A percentile compares a stretch with the other conserved stretches of the same genome.
Conservation (phyloP, 2,329 filamentous ascomycete genomes). For the Cercospora brassicicola region DNA sequence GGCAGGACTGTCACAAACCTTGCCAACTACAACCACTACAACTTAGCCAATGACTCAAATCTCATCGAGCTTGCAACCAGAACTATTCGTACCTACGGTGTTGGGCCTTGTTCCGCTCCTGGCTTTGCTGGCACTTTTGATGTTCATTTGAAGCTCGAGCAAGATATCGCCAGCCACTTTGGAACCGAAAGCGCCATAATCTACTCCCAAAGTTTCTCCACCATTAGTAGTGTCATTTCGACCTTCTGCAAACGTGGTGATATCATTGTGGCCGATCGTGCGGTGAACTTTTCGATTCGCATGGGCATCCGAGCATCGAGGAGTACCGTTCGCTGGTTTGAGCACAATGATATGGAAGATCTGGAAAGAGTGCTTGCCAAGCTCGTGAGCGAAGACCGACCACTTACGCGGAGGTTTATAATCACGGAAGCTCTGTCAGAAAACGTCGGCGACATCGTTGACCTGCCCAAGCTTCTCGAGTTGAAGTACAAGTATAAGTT, state of each 20-base stretch:
- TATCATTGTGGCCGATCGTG: background rate
- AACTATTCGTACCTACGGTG: background rate
- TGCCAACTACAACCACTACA: background rate
- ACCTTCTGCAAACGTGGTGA: background rate
- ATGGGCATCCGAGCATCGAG: background rate
- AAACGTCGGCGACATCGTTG: background rate
- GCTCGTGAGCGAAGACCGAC: background rate
- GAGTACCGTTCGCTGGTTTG: background rate
- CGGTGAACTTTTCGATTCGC: background rate
- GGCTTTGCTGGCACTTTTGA: background rate
- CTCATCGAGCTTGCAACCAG: background rate
- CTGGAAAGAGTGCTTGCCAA: background rate
- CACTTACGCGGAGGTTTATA: background rate
- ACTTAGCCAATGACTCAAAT: background rate
- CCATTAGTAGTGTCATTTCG: background rate
- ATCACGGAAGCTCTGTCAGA: background rate
- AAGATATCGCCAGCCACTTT: background rate
- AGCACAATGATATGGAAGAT: background rate
- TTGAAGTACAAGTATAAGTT: background rate
- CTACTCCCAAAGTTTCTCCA: background rate
- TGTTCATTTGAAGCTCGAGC: background rate
- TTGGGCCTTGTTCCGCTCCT: background rate
- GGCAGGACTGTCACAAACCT: background rate
- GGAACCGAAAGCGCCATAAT: background rate
- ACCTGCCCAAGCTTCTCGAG: background rate